phyloP scores from a whole-genome alignment of 148 eudicot genomes.

The Chenopodium formosanum region DNA sequence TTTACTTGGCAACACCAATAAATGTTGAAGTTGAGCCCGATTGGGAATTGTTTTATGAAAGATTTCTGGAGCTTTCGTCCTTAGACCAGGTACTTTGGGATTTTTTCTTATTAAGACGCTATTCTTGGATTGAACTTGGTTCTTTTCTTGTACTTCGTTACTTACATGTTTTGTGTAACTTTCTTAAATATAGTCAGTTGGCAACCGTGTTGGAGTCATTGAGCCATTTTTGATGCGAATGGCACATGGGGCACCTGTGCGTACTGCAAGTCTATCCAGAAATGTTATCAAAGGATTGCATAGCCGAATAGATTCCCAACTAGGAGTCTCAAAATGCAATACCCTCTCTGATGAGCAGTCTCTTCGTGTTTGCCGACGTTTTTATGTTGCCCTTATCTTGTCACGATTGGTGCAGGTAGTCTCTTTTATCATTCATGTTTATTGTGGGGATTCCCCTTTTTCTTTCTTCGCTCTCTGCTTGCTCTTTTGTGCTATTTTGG shows the following conservation, averaged over 20 bases:
- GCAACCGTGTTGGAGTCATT: conserved; percentile 90
- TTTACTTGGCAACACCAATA: conserved; percentile 88
- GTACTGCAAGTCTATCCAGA: conserved; percentile 50
- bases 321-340: conserved; percentile 40
- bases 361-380: conserved; percentile 83
- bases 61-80: conserved; percentile 81
- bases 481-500: background rate
- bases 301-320: conserved; percentile 45
- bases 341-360: conserved; percentile 77
- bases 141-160: background rate
- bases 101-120: background rate
- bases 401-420: conserved; percentile 91
- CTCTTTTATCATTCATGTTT: conserved; percentile 3
- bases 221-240: conserved; percentile 97
- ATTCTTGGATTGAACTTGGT: background rate
- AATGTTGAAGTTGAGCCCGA: conserved; percentile 99
- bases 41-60: conserved; percentile 93
- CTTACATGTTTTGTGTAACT: conserved; percentile 14
- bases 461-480: background rate
- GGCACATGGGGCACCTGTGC: conserved; percentile 91
- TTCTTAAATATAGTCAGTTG: conserved; percentile 70
- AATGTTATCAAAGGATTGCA: conserved; percentile 45
- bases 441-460: background rate
- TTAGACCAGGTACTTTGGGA: conserved; percentile 76
- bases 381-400: conserved; percentile 93